Percentiles rank a stretch among this genome's conserved stretches.
Evolutionary conservation across 352 stramenopile genomes (phyloP).

Genomic region (Globisporangium rhizosaccharum): DNA sequence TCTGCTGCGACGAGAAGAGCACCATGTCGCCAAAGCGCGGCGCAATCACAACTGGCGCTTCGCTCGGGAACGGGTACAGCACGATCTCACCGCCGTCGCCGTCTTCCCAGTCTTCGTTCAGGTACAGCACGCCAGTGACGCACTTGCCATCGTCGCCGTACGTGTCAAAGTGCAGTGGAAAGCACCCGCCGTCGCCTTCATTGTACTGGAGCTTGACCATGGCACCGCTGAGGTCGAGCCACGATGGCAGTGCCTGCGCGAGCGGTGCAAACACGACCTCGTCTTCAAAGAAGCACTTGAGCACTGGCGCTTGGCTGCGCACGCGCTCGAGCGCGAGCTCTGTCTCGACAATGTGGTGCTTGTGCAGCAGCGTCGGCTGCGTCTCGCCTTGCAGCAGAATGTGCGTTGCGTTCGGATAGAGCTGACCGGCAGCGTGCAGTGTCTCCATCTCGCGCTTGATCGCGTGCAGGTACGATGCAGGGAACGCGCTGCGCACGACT

Average conservation of each 20-base stretch:
- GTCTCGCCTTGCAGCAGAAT: conserved; percentile 38
- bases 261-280: conserved; percentile 46
- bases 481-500: conserved; percentile 47
- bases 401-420: conserved; percentile 81
- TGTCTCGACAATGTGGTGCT: conserved; percentile 77
- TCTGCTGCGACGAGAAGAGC: conserved; percentile 74
- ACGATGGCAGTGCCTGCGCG: conserved; percentile 23
- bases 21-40: conserved; percentile 64
- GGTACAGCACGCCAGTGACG: conserved; percentile 78
- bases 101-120: conserved; percentile 72
- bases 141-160: conserved; percentile 81
- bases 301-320: conserved; percentile 30
- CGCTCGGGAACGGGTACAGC: conserved; percentile 70
- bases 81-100: conserved; percentile 77
- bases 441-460: conserved; percentile 52
- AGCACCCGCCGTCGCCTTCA: conserved; percentile 68
- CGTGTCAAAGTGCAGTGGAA: conserved; percentile 84
- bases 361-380: conserved; percentile 51
- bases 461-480: conserved; percentile 28
- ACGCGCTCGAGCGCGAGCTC: conserved; percentile 55
- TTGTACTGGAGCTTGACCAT: conserved; percentile 85
- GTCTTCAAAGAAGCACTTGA: conserved; percentile 57
- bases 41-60: conserved; percentile 34
- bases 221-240: conserved; percentile 37
- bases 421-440: conserved; percentile 30